These are phyloP conservation scores for Aspergillus carbonarius DNA, from an alignment of 2,329 filamentous ascomycete species.

Conservation along the genomic window DNA sequence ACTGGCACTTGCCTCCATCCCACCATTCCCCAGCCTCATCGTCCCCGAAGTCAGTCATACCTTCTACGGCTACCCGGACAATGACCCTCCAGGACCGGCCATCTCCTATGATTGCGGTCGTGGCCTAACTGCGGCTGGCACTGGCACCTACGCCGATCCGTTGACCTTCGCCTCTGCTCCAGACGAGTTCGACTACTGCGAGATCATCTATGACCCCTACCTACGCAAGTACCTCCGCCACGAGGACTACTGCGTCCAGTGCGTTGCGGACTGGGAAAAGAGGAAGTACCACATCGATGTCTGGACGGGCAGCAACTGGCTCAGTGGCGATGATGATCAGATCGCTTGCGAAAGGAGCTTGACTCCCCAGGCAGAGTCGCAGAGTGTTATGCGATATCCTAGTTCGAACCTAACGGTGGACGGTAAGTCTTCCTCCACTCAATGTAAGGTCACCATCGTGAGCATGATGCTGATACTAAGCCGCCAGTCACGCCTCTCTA, in stretches of 20 bases:
- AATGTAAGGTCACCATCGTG: neutral
- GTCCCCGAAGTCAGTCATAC: constrained; percentile 32
- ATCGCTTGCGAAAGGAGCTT: constrained; percentile 38
- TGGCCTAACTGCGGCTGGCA: constrained; percentile 41
- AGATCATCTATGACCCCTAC: constrained; percentile 48
- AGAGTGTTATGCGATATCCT: constrained; percentile 32
- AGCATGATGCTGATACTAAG: neutral
- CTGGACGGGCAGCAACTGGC: constrained; percentile 38
- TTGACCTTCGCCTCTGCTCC: constrained; percentile 45
- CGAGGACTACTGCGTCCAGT: constrained; percentile 38
- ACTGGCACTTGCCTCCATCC: too few relatives aligned
- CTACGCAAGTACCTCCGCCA: constrained; percentile 45
- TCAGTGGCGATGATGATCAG: constrained; percentile 34
- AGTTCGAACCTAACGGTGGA: constrained; percentile 32
- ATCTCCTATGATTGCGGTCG: constrained; percentile 41
- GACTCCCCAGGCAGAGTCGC: constrained; percentile 29
- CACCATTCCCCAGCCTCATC: neutral
- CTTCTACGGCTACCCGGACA: constrained; percentile 45
- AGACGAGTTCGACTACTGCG: constrained; percentile 44
- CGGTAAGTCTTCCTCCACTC: constrained; percentile 23
- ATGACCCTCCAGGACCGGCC: constrained; percentile 37
- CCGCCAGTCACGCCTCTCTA: constrained; percentile 8
- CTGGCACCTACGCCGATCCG: constrained; percentile 43
- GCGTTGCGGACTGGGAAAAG: constrained; percentile 26
- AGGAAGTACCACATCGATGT: constrained; percentile 37